Conservation (phyloP, 148 eudicot genomes). For the Linanthus parryae region DNA sequence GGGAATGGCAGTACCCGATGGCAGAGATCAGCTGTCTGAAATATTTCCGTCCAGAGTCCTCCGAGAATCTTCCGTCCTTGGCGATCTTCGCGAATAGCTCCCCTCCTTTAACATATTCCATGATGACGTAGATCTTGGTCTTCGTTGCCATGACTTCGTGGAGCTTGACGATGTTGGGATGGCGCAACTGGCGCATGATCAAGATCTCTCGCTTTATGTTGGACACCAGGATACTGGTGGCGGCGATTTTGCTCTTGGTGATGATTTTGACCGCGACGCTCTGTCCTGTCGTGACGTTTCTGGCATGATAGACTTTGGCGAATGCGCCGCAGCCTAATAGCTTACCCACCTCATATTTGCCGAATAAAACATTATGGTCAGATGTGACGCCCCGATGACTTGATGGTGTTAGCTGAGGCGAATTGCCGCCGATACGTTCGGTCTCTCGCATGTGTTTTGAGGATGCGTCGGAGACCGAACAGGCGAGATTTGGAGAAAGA, state of each 20-base stretch:
- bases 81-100: constrained; percentile 56
- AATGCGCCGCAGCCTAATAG: constrained; percentile 65
- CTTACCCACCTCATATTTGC: constrained; percentile 53
- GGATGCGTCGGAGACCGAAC: too few species aligned
- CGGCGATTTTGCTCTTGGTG: constrained; percentile 30
- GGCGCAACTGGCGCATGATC: constrained; percentile 55
- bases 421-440: too few species aligned
- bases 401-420: too few species aligned
- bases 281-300: constrained; percentile 33
- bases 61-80: constrained; percentile 61
- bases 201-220: constrained; percentile 50
- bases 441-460: too few species aligned
- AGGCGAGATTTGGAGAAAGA: too few species aligned
- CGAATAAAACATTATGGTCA: too few species aligned
- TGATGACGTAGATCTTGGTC: constrained; percentile 48
- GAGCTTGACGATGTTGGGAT: constrained; percentile 51
- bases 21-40: constrained; percentile 70
- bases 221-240: constrained; percentile 23
- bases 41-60: constrained; percentile 62
- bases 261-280: constrained; percentile 64
- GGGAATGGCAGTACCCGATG: constrained; percentile 52
- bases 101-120: constrained; percentile 76
- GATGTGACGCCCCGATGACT: too few species aligned
- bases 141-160: constrained; percentile 60
- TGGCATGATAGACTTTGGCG: constrained; percentile 70